phyloP scores from a whole-genome alignment of 2,329 filamentous ascomycete genomes.

The Curvularia sp. region DNA sequence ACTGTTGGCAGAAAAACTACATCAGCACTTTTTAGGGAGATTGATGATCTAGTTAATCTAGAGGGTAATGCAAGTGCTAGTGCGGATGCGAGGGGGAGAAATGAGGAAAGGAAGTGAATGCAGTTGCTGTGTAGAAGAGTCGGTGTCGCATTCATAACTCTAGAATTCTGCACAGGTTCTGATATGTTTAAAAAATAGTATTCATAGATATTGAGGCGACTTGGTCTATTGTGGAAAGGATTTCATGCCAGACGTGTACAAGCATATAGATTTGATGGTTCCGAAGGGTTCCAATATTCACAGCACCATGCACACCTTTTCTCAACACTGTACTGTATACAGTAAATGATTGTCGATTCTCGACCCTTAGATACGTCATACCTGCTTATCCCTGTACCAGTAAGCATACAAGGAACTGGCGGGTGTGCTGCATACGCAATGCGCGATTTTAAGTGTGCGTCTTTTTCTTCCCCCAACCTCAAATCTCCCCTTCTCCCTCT shows the following conservation, averaged over 20 bases:
- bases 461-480: conserved; percentile 36
- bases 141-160: not conserved
- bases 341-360: no score
- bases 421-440: not conserved
- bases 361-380: not conserved
- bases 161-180: not conserved
- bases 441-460: conserved; percentile 1
- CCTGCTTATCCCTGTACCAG: not conserved
- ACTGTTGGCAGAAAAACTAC: conserved; percentile 28
- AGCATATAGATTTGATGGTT: not conserved
- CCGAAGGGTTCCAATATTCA: no score
- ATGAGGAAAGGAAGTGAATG: not conserved
- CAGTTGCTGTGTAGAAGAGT: not conserved
- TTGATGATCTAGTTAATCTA: conserved; percentile 38
- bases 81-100: not conserved
- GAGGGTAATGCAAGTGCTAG: not conserved
- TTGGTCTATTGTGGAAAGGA: no score
- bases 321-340: not conserved
- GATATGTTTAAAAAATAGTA: not conserved
- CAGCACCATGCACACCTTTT: not conserved
- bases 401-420: not conserved
- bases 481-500: conserved; percentile 45
- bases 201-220: not conserved
- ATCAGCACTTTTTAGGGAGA: conserved; percentile 37
- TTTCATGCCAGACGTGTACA: not conserved